phyloP scores from a whole-genome alignment of 1,284 basidiomycete genomes.

The Coniferiporia sulphurascens region DNA sequence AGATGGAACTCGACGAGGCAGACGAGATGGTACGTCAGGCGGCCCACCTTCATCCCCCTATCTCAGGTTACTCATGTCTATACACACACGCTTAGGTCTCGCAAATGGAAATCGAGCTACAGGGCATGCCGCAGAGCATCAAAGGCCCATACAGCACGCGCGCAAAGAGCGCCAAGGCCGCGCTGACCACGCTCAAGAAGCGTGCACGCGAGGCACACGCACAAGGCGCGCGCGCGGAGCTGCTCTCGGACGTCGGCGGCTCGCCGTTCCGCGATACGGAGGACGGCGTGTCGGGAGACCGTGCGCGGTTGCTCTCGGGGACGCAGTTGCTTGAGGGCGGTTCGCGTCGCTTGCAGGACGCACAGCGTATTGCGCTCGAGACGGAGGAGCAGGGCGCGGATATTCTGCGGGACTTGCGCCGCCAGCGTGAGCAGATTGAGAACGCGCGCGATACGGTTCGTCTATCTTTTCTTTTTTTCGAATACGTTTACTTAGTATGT shows the following conservation, averaged over 20 bases:
- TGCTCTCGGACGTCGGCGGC: constrained; percentile 42
- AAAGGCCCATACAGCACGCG: constrained; percentile 70
- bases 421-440: constrained; percentile 94
- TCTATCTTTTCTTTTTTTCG: constrained; percentile 8
- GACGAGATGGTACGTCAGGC: constrained; percentile 81
- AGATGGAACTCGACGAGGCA: constrained; percentile 97
- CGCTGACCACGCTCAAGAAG: constrained; percentile 76
- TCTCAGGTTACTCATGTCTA: neutral
- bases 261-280: constrained; percentile 67
- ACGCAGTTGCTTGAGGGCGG: constrained; percentile 75
- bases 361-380: constrained; percentile 90
- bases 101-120: constrained; percentile 99
- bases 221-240: constrained; percentile 53
- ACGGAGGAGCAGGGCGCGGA: constrained; percentile 95
- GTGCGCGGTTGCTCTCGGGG: constrained; percentile 75
- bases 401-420: constrained; percentile 81
- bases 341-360: constrained; percentile 79
- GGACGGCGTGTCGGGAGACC: constrained; percentile 45
- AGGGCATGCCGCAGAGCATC: constrained; percentile 86
- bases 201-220: constrained; percentile 61
- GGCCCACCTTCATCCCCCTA: neutral
- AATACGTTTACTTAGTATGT: constrained; percentile 8
- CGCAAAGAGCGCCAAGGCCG: constrained; percentile 66
- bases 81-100: constrained; percentile 65
- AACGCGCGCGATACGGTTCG: constrained; percentile 85